Evolutionary conservation across 352 stramenopile genomes (phyloP).

Genomic region (Pythium coloratum): DNA sequence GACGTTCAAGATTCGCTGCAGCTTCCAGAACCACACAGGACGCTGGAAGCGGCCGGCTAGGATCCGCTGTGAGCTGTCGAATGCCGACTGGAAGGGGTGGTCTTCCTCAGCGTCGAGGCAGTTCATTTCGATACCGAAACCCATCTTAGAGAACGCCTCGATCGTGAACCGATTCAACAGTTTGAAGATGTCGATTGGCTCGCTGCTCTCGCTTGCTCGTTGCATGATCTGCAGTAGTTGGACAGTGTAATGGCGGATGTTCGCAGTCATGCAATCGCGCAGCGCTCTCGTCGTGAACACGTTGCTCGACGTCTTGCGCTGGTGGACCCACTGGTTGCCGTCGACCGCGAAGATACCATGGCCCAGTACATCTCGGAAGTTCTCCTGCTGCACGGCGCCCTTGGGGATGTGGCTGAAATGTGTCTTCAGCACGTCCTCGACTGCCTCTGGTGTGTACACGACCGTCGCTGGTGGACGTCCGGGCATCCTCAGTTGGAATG

Average conservation of each 20-base stretch:
- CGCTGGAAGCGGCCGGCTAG: constrained; percentile 42
- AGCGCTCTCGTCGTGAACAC: constrained; percentile 73
- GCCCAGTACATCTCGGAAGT: constrained; percentile 58
- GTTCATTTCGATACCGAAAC: constrained; percentile 19
- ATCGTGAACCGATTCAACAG: constrained; percentile 17
- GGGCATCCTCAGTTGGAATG: background rate
- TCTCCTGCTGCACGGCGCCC: constrained; percentile 32
- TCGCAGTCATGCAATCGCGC: constrained; percentile 38
- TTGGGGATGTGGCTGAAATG: constrained; percentile 75
- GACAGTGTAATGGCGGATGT: background rate
- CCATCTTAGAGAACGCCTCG: constrained; percentile 23
- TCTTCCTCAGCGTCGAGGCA: constrained; percentile 14
- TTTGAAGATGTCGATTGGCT: background rate
- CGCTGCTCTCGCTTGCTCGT: background rate
- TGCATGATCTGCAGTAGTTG: background rate
- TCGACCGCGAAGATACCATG: constrained; percentile 53
- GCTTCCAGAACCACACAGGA: constrained; percentile 41
- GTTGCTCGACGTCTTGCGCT: constrained; percentile 83
- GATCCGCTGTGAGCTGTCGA: constrained; percentile 28
- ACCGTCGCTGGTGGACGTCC: constrained; percentile 27
- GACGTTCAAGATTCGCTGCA: constrained; percentile 41
- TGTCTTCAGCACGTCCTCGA: constrained; percentile 52
- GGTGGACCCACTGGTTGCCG: constrained; percentile 49
- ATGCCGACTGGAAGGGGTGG: constrained; percentile 23
- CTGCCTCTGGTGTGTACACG: constrained; percentile 33